phyloP scores from a whole-genome alignment of 2,329 filamentous ascomycete species.

The Cytospora piceae region DNA sequence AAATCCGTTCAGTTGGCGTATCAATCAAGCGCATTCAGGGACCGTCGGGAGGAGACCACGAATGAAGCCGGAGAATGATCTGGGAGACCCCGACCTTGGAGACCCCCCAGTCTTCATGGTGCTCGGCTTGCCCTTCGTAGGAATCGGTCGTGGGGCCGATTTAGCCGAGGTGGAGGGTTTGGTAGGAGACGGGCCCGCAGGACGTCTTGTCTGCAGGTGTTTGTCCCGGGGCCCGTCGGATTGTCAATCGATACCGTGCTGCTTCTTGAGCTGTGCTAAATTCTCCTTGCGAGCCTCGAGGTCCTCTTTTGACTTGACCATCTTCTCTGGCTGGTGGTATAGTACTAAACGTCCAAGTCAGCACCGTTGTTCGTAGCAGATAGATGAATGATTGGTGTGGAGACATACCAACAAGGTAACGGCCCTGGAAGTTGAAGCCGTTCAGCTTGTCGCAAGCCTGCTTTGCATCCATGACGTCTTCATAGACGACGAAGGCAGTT shows the following conservation, averaged over 20 bases:
- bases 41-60: conserved; percentile 44
- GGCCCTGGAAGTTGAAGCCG: conserved; percentile 99
- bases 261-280: conserved; percentile 96
- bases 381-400: not conserved
- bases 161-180: conserved; percentile 43
- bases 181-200: conserved; percentile 65
- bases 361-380: conserved; percentile 8
- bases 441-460: conserved; percentile 99
- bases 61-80: conserved; percentile 41
- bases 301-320: conserved; percentile 86
- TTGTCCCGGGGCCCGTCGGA: conserved; percentile 69
- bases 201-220: conserved; percentile 51
- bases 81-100: conserved; percentile 39
- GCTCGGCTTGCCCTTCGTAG: conserved; percentile 29
- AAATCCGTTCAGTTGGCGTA: conserved; percentile 27
- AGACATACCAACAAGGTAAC: conserved; percentile 91
- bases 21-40: conserved; percentile 38
- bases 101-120: conserved; percentile 42
- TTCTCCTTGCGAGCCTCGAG: conserved; percentile 92
- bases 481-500: conserved; percentile 98
- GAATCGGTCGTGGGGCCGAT: conserved; percentile 29
- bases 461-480: conserved; percentile 99
- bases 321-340: conserved; percentile 69
- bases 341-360: conserved; percentile 48
- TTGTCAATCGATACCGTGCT: conserved; percentile 98